Conservation (phyloP, 2,329 filamentous ascomycete species). For the Clarireedia homoeocarpa region DNA sequence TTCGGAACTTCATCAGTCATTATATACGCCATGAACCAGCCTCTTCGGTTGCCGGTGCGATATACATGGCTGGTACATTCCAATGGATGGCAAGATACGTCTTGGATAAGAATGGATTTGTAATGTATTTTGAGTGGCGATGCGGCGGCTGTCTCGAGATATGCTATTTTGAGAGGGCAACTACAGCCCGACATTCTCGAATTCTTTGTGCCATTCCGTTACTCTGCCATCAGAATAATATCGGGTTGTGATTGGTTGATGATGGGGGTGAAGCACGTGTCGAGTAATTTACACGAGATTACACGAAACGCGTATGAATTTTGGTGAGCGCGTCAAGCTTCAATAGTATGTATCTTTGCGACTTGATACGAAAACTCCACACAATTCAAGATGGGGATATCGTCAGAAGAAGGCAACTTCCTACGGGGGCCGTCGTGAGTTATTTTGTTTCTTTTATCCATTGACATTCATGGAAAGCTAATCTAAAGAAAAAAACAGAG, state of each 20-base stretch:
- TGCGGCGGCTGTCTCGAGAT: neutral
- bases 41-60: too few species aligned
- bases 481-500: neutral
- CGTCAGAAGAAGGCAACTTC: slow-evolving; percentile 5
- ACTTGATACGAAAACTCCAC: neutral
- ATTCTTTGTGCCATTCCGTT: neutral
- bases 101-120: neutral
- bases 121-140: neutral
- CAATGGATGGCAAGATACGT: neutral
- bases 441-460: neutral
- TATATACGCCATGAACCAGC: too few species aligned
- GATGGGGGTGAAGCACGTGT: neutral
- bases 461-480: neutral
- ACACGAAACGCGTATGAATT: slow-evolving; percentile 5
- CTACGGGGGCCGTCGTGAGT: slow-evolving; percentile 6
- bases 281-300: slow-evolving; percentile 9
- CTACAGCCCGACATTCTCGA: neutral
- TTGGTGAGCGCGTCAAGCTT: neutral
- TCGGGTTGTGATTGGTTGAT: neutral
- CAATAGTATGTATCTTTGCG: neutral
- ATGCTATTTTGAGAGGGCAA: neutral
- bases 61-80: neutral
- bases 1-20: too few species aligned
- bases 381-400: neutral
- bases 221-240: neutral